Percentiles rank a stretch among this genome's conserved stretches.
Conservation (phyloP, 1,139 yeast species). For the Citeromyces siamensis region DNA sequence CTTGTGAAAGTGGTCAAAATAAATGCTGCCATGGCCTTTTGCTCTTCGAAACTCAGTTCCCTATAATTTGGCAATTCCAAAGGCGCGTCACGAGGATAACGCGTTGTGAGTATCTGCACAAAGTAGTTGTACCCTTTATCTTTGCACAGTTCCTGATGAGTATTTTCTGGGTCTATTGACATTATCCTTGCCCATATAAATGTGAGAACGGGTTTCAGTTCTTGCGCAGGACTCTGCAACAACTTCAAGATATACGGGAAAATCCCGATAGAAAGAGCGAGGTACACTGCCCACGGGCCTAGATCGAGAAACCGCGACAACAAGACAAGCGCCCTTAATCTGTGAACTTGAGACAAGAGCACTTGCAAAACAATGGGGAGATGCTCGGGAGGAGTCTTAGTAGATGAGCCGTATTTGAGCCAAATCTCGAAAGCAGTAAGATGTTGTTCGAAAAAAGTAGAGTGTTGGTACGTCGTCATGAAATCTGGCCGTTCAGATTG, state of each 20-base stretch:
- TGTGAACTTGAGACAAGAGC: conserved; percentile 82
- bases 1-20: conserved; percentile 74
- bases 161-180: conserved; percentile 86
- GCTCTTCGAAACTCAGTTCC: conserved; percentile 45
- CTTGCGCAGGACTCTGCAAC: conserved; percentile 91
- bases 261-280: conserved; percentile 88
- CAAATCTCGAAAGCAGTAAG: conserved; percentile 93
- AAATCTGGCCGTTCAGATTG: conserved; percentile 8
- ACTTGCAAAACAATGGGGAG: conserved; percentile 91
- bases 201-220: conserved; percentile 83
- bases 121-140: conserved; percentile 89
- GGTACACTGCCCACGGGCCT: conserved; percentile 96
- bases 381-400: conserved; percentile 88
- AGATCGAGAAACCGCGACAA: conserved; percentile 79
- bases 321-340: conserved; percentile 77
- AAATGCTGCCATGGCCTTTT: conserved; percentile 93
- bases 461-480: conserved; percentile 57
- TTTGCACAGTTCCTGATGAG: conserved; percentile 85
- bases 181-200: conserved; percentile 97
- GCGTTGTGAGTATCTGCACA: conserved; percentile 50
- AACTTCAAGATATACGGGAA: conserved; percentile 90
- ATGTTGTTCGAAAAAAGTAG: conserved; percentile 92
- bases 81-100: conserved; percentile 13
- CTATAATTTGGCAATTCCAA: conserved; percentile 15
- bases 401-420: conserved; percentile 82